phyloP scores from a whole-genome alignment of 208 protist species.

The Trypanosoma cruzi region DNA sequence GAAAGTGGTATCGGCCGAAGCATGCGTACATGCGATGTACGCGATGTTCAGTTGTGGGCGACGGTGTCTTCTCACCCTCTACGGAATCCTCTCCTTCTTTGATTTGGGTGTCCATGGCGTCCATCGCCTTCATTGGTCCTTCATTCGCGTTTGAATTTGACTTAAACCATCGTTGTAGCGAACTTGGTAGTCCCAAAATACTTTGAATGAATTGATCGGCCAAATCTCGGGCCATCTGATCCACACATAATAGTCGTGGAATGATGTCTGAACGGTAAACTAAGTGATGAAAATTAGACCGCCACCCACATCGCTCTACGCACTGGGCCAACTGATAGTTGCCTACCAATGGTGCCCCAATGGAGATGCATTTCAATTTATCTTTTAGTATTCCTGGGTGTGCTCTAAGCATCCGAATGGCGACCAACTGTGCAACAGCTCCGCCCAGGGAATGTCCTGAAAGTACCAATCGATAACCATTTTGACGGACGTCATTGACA shows the following conservation, averaged over 20 bases:
- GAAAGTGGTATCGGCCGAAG: slow-evolving; percentile 79
- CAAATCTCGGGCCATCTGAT: slow-evolving; percentile 52
- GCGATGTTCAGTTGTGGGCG: not conserved
- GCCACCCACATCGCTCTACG: slow-evolving; percentile 57
- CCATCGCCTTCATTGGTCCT: not conserved
- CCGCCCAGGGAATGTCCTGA: slow-evolving; percentile 85
- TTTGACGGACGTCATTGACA: slow-evolving; percentile 40
- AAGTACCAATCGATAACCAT: slow-evolving; percentile 70
- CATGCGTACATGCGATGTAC: slow-evolving; percentile 61
- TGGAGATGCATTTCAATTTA: slow-evolving; percentile 45
- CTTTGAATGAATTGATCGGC: slow-evolving; percentile 32
- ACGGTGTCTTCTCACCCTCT: slow-evolving; percentile 4
- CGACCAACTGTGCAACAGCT: slow-evolving; percentile 63
- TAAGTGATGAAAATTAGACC: slow-evolving; percentile 66
- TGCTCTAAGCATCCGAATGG: slow-evolving; percentile 48
- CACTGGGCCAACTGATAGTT: slow-evolving; percentile 64
- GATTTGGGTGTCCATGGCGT: not conserved
- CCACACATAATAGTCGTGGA: slow-evolving; percentile 65
- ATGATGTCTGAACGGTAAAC: slow-evolving; percentile 75
- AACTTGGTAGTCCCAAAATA: slow-evolving; percentile 1
- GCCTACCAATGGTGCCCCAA: slow-evolving; percentile 72
- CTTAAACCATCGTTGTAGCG: slow-evolving; percentile 4
- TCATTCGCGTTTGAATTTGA: not conserved
- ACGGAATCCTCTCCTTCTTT: slow-evolving; percentile 6
- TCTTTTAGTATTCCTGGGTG: slow-evolving; percentile 38